phyloP scores from a whole-genome alignment of 2,329 filamentous ascomycete genomes.

The Nigrospora oryzae region DNA sequence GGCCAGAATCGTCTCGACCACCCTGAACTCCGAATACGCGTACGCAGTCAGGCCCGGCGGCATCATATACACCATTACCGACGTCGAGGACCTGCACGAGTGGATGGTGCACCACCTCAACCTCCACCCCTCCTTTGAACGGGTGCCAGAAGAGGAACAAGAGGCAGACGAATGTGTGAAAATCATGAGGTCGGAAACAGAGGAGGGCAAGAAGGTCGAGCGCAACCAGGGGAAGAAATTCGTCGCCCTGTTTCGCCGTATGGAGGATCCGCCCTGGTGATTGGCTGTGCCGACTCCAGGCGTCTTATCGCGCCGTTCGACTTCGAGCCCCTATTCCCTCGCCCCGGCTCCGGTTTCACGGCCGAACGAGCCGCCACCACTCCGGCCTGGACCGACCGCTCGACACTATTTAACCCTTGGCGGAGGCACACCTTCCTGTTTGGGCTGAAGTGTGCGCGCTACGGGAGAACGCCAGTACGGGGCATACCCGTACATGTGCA shows the following conservation, averaged over 20 bases:
- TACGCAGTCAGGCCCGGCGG: slow-evolving; percentile 78
- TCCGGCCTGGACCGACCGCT: too few species aligned
- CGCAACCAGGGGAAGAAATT: slow-evolving; percentile 87
- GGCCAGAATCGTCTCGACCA: slow-evolving; percentile 82
- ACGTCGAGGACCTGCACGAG: slow-evolving; percentile 85
- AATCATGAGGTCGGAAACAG: slow-evolving; percentile 76
- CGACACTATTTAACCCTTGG: too few species aligned
- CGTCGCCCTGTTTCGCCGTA: slow-evolving; percentile 77
- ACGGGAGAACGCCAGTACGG: too few species aligned
- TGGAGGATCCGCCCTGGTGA: slow-evolving; percentile 72
- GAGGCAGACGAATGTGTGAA: slow-evolving; percentile 62
- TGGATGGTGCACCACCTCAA: slow-evolving; percentile 91
- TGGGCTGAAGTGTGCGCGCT: too few species aligned
- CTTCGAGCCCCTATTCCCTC: too few species aligned
- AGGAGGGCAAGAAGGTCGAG: slow-evolving; percentile 94
- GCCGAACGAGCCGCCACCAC: too few species aligned
- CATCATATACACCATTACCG: slow-evolving; percentile 90
- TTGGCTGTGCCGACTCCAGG: not conserved
- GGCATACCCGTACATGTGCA: too few species aligned
- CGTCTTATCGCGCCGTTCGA: not conserved
- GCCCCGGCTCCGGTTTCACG: too few species aligned
- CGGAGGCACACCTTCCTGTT: too few species aligned
- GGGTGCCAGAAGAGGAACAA: slow-evolving; percentile 59
- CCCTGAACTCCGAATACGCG: slow-evolving; percentile 87
- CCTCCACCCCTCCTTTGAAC: slow-evolving; percentile 69